A percentile compares a stretch with the other conserved stretches of the same genome.
phyloP scores from a whole-genome alignment of 2,329 filamentous ascomycete species.

The Knufia petricola region DNA sequence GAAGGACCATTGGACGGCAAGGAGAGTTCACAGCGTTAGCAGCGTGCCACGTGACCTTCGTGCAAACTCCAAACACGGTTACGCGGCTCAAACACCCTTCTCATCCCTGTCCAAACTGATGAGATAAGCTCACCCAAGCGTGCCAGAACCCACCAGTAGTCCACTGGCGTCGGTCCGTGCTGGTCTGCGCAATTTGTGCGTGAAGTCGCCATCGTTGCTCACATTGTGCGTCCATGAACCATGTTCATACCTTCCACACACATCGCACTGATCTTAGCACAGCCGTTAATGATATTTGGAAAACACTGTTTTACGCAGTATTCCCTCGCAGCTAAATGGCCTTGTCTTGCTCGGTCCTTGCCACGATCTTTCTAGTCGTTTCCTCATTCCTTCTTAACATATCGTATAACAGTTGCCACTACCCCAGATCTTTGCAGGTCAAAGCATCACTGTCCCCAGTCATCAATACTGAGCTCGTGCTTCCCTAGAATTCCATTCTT shows the following conservation, averaged over 20 bases:
- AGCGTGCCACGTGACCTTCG: slow-evolving; percentile 4
- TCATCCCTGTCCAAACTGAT: background rate
- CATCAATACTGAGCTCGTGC: background rate
- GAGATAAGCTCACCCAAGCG: slow-evolving; percentile 6
- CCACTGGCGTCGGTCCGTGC: background rate
- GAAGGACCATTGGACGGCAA: background rate
- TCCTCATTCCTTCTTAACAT: no score
- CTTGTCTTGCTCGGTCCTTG: background rate
- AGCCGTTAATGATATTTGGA: slow-evolving; percentile 4
- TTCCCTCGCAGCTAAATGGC: background rate
- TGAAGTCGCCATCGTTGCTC: no score
- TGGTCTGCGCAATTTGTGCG: slow-evolving; percentile 4
- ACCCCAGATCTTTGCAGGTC: background rate
- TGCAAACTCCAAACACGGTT: no score
- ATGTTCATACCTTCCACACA: no score
- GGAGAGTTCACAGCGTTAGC: no score
- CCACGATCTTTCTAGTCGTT: background rate
- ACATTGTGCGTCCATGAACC: no score
- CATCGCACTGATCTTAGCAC: no score
- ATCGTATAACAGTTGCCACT: background rate
- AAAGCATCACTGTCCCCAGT: background rate
- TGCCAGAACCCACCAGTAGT: background rate
- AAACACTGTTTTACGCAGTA: slow-evolving; percentile 4
- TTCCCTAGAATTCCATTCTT: background rate
- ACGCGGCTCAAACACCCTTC: background rate